Base-by-base conservation (phyloP, 768 basidiomycete genomes). In the Lactarius psammicola region DNA sequence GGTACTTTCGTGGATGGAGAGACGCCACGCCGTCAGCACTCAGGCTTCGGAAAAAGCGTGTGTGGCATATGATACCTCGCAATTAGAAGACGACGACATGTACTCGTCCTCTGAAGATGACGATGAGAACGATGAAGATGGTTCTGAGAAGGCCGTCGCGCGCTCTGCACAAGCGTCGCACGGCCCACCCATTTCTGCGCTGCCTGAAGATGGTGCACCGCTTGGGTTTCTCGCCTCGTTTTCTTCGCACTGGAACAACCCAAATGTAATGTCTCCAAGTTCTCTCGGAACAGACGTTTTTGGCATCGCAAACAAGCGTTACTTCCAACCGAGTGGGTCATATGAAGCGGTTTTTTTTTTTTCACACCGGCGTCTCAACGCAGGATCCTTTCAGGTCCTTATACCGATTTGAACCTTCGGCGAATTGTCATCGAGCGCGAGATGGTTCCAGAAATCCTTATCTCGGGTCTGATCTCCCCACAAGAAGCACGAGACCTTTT, bases 391-490 rank as follows among this genome's bases (percentile, higher is more conserved):
- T 3, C 15, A 76, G 75, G 74, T 13, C 75, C 75, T 3, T 73
- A 64, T 44, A 60, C 72, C 15, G 74, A 76, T 59, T 69, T 75
- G 3, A 69, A 75, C 46, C 67, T 76, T 26, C 72, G 75, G 30
- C 73, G 75, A 23, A 72, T 76, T 58, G 73, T 75, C 46, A 65
- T 76, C 42, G 75, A 76, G 68, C 73, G 75, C 4, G 74, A 75
- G 42, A 71, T 73, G 1, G 69, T 75, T 6, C 74, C 74, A 6
- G 74, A 76, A 9, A 76, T 76, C 28, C 66, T 76, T 34, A 66
- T 74, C 7, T 76, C 74, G 1, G 75, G 75, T 9, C 69, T 76
- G 46, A 68, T 76, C 42, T 66, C 74, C 20, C 69, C 72, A 34
- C 71, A 74, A 7, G 75, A 76, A 36, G 75, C 71, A 2, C 59